Conservation (phyloP, 352 stramenopile species). For the Phytophthora parvispora region DNA sequence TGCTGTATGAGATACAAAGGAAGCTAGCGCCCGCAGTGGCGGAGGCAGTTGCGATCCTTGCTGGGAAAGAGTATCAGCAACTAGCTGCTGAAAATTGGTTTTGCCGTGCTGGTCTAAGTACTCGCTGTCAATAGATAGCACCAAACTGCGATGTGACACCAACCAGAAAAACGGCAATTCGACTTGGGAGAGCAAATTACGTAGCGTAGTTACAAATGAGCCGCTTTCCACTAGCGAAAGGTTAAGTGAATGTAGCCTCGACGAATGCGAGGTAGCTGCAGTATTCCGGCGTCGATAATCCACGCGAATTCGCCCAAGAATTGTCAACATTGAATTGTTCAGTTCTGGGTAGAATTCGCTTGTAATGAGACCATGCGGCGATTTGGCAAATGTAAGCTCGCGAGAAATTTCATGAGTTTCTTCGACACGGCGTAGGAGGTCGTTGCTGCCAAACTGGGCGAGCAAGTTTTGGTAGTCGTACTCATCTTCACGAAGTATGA, state of each 20-base stretch:
- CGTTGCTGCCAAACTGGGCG: conserved; percentile 13
- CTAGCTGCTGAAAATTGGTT: conserved; percentile 68
- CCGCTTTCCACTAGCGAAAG: conserved; percentile 70
- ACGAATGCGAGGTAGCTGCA: conserved; percentile 5
- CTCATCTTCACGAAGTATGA: conserved; percentile 59
- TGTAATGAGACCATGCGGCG: conserved; percentile 51
- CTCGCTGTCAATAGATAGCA: conserved; percentile 71
- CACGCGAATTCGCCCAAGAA: conserved; percentile 51
- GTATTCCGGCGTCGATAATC: conserved; percentile 15
- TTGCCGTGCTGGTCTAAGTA: conserved; percentile 54
- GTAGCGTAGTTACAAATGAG: conserved; percentile 56
- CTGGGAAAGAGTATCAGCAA: conserved; percentile 48
- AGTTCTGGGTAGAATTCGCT: conserved; percentile 42
- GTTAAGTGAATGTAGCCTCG: conserved; percentile 21
- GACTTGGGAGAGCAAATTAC: conserved; percentile 47
- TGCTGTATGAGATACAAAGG: conserved; percentile 60
- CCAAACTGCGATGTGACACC: conserved; percentile 55
- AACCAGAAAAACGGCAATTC: conserved; percentile 78
- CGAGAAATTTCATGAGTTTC: conserved; percentile 28
- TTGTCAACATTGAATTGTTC: conserved; percentile 37
- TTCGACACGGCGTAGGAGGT: conserved; percentile 11
- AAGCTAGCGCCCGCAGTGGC: conserved; percentile 43
- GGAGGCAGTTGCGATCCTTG: conserved; percentile 28
- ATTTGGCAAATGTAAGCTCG: conserved; percentile 34
- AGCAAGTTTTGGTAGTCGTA: conserved; percentile 48